Evolutionary conservation across 192 early-diverging fungal genomes (phyloP), one percentile per base, ranked within the genome.

Genomic region (Coemansia sp.): DNA sequence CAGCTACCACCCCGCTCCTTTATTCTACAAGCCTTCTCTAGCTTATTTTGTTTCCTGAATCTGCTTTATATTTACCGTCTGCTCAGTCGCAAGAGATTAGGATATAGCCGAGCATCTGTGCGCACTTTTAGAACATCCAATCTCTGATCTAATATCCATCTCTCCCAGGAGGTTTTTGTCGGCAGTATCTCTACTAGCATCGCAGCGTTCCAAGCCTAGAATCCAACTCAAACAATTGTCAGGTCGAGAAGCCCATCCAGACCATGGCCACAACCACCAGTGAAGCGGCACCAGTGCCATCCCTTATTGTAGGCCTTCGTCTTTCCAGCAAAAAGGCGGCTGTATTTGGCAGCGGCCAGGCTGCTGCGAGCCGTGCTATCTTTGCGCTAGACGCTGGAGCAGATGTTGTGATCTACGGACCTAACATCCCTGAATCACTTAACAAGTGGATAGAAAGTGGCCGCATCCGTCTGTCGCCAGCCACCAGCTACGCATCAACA

Each of bases 351-450:
- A 74, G 79, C 11, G 89, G 87, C 19, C 62, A 81, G 49, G 79
- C 87, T 57, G 89, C 91, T 16, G 85, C 87, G n/a, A 88, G 79
- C 41, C 83, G 92, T 15, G 88, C 89, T 8, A 74, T 90, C 22
- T 86, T 88, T 71, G 87, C 86, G 32, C 78, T 92, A 13, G 91
- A 91, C 56, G 89, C 92, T 13, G 86, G 84, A 43, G 90, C 90
- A 16, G 63, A 68, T 16, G 90, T 93, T 36, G 86, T 87, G 10
- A 52, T 94, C 12, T 73, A 89, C 16, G 67, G 76, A 6, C 65
- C 83, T 16, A 42, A n/a, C 36, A 42, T 42, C 22, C 61, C 48
- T 13, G 54, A 22, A 70, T 82, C 67, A 55, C 85, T 68, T 68
- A 71, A 56, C 66, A 84, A 57, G 65, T 71, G 51, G 78, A 69